phyloP scores from a whole-genome alignment of 768 basidiomycete genomes.

The Cubamyces lactineus region DNA sequence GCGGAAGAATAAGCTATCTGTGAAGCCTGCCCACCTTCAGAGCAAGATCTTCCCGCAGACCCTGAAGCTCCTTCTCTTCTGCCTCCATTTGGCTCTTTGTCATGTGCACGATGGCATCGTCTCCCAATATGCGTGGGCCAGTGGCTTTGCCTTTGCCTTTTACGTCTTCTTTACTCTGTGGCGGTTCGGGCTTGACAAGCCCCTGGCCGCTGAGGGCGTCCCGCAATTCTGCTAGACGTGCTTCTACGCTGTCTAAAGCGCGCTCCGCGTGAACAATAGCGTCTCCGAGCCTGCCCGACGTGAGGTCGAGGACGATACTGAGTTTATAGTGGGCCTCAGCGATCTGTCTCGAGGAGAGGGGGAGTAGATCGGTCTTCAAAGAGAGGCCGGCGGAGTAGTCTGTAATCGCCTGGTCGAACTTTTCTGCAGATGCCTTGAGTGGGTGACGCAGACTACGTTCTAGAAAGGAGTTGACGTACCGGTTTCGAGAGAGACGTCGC shows the following conservation, averaged over 20 bases:
- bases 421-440: slow-evolving; percentile 57
- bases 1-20: not conserved
- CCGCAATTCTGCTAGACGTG: slow-evolving; percentile 63
- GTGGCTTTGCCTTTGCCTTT: slow-evolving; percentile 78
- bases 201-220: slow-evolving; percentile 45
- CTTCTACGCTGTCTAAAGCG: slow-evolving; percentile 77
- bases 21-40: slow-evolving; percentile 57
- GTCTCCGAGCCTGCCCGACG: slow-evolving; percentile 79
- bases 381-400: slow-evolving; percentile 82
- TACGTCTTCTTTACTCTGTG: slow-evolving; percentile 40
- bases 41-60: slow-evolving; percentile 78
- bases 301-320: slow-evolving; percentile 91
- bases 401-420: slow-evolving; percentile 91
- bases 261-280: slow-evolving; percentile 82
- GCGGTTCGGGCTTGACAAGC: slow-evolving; percentile 37
- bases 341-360: slow-evolving; percentile 88
- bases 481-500: slow-evolving; percentile 96
- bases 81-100: slow-evolving; percentile 70
- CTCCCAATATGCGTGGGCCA: slow-evolving; percentile 42
- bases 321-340: slow-evolving; percentile 95
- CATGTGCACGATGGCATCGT: slow-evolving; percentile 67
- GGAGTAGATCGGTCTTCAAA: slow-evolving; percentile 74
- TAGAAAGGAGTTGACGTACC: slow-evolving; percentile 53
- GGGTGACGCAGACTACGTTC: not conserved
- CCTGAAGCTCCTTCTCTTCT: slow-evolving; percentile 80